Evolutionary conservation across 495 filamentous ascomycete genomes (phyloP).

Genomic region (Penicillium macrosclerotiorum): DNA sequence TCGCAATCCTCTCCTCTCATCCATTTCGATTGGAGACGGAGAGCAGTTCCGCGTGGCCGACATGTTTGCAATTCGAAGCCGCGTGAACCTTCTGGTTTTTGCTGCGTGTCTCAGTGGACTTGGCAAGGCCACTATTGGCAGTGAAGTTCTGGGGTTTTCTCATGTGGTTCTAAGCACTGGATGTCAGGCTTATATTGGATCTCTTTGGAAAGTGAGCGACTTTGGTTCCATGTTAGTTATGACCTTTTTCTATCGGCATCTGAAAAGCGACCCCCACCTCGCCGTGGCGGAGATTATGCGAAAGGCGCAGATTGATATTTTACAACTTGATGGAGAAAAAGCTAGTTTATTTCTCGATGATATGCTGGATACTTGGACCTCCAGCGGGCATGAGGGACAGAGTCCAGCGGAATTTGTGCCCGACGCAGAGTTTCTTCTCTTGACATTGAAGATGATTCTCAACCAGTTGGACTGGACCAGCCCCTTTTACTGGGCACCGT

Average conservation of each 20-base stretch:
- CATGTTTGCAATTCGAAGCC: constrained; percentile 25
- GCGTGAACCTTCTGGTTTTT: constrained; percentile 28
- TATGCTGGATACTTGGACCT: constrained; percentile 16
- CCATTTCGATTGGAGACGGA: constrained; percentile 24
- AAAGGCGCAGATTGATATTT: constrained; percentile 22
- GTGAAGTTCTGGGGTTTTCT: constrained; percentile 30
- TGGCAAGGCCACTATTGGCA: constrained; percentile 24
- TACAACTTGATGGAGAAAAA: constrained; percentile 21
- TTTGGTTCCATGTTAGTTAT: constrained; percentile 33
- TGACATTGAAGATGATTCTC: constrained; percentile 22
- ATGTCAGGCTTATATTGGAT: constrained; percentile 30
- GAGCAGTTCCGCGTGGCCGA: constrained; percentile 30
- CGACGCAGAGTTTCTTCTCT: constrained; percentile 19
- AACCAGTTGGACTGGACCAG: constrained; percentile 26
- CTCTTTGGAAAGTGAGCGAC: constrained; percentile 31
- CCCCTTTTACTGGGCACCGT: constrained; percentile 30
- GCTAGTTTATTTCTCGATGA: constrained; percentile 19
- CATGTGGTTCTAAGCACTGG: constrained; percentile 29
- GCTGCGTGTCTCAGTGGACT: constrained; percentile 30
- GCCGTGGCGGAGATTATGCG: constrained; percentile 19
- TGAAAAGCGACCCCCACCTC: constrained; percentile 10
- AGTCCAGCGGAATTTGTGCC: constrained; percentile 22
- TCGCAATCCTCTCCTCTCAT: constrained; percentile 28
- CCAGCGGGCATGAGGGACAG: background rate
- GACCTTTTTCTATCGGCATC: constrained; percentile 28